Conservation (phyloP, 768 basidiomycete species). For the Tremella mesenterica region DNA sequence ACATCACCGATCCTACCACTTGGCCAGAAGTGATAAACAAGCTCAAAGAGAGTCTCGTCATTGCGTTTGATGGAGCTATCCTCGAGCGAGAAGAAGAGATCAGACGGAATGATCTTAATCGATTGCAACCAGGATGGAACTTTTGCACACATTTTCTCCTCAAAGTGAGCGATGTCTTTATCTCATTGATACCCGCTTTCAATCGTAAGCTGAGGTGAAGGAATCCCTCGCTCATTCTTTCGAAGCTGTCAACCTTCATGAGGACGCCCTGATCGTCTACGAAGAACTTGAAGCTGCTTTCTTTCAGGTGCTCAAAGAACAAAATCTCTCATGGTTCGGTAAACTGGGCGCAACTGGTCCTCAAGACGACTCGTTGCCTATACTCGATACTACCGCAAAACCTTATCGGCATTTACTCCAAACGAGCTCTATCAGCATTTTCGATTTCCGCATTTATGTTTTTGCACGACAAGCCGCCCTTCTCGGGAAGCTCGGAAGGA, state of each 20-base stretch:
- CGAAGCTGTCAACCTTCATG: constrained; percentile 76
- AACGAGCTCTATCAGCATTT: constrained; percentile 79
- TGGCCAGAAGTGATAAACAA: constrained; percentile 85
- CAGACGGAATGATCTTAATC: constrained; percentile 74
- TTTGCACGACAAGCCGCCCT: constrained; percentile 75
- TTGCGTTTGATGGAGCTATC: constrained; percentile 72
- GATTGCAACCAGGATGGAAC: constrained; percentile 94
- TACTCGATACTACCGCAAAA: constrained; percentile 71
- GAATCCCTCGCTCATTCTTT: constrained; percentile 89
- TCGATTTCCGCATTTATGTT: constrained; percentile 86
- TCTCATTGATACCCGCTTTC: too few species aligned
- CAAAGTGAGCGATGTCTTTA: constrained; percentile 55
- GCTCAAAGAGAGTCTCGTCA: constrained; percentile 80
- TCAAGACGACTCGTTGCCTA: constrained; percentile 69
- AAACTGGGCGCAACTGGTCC: constrained; percentile 62
- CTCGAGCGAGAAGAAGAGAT: constrained; percentile 80
- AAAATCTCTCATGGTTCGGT: constrained; percentile 76
- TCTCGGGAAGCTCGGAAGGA: constrained; percentile 59
- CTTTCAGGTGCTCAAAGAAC: constrained; percentile 46
- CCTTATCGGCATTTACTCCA: constrained; percentile 82
- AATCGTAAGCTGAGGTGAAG: constrained; percentile 49
- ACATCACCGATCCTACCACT: constrained; percentile 62
- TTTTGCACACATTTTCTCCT: constrained; percentile 94
- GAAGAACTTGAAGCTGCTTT: constrained; percentile 85
- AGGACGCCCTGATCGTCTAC: constrained; percentile 81